A percentile compares a stretch with the other conserved stretches of the same genome.
Conservation (phyloP, 306 rosid species). For the Medicago arabica region DNA sequence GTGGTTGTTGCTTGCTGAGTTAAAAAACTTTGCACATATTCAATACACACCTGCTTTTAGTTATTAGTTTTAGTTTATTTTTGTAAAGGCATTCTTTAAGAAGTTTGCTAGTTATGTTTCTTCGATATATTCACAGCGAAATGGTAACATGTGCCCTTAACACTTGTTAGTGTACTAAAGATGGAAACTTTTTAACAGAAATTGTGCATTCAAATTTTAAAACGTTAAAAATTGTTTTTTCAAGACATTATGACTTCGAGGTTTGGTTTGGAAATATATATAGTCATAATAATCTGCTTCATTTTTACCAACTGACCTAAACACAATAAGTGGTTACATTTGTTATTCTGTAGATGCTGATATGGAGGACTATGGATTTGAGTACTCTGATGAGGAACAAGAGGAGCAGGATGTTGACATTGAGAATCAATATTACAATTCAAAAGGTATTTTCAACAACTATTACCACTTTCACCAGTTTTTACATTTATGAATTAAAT, state of each 20-base stretch:
- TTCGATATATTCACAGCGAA: not conserved
- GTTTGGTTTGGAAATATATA: slow-evolving; percentile 2
- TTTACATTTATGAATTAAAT: slow-evolving; percentile 19
- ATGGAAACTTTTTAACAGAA: no score
- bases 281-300: slow-evolving; percentile 13
- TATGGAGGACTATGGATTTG: slow-evolving; percentile 98
- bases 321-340: slow-evolving; percentile 8
- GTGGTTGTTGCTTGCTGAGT: not conserved
- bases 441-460: slow-evolving; percentile 62
- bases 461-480: slow-evolving; percentile 10
- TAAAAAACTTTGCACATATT: slow-evolving; percentile 6
- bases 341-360: slow-evolving; percentile 76
- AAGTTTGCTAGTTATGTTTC: slow-evolving; percentile 30
- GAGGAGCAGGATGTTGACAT: slow-evolving; percentile 99
- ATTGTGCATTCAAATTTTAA: no score
- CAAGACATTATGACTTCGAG: not conserved
- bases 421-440: slow-evolving; percentile 97
- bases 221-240: no score
- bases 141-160: no score
- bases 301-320: slow-evolving; percentile 12
- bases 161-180: no score
- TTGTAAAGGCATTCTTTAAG: slow-evolving; percentile 19
- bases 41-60: slow-evolving; percentile 8
- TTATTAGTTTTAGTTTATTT: not conserved
- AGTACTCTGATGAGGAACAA: slow-evolving; percentile 98